These are phyloP conservation scores for Fallopia convolvulus DNA, from an alignment of 148 eudicot genomes.

Conservation along the genomic window DNA sequence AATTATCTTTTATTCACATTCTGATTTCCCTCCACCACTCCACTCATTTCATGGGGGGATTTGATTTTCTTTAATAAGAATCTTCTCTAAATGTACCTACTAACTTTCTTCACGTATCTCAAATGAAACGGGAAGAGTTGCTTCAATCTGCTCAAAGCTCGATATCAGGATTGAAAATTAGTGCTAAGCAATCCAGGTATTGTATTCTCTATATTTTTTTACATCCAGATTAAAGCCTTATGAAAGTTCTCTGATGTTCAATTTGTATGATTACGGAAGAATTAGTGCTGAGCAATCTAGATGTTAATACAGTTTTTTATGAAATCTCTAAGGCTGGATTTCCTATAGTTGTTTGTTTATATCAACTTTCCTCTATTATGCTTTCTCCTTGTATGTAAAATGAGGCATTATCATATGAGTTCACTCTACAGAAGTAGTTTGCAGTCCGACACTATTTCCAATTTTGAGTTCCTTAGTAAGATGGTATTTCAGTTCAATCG, in stretches of 20 bases:
- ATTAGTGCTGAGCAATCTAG: too few relatives aligned
- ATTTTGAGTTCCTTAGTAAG: not conserved
- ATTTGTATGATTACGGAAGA: not conserved
- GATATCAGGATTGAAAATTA: constrained; percentile 52
- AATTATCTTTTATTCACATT: not conserved
- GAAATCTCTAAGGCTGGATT: not conserved
- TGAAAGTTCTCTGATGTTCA: not conserved
- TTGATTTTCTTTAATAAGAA: not conserved
- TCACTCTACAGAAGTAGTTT: not conserved
- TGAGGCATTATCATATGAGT: not conserved
- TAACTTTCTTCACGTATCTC: not conserved
- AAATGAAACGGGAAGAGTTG: constrained; percentile 67
- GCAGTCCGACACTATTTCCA: not conserved
- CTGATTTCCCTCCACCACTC: too few relatives aligned
- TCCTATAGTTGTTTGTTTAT: not conserved
- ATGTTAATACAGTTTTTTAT: not conserved
- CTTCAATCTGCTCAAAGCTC: constrained; percentile 66
- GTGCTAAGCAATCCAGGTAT: constrained; percentile 51
- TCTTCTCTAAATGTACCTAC: not conserved
- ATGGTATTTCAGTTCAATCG: not conserved
- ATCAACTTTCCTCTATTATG: not conserved
- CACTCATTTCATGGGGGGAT: too few relatives aligned
- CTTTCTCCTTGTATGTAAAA: not conserved
- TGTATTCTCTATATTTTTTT: not conserved
- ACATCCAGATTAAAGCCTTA: not conserved